Conservation (phyloP, 2,329 filamentous ascomycete genomes). For the Ceratocystiopsis minuta region DNA sequence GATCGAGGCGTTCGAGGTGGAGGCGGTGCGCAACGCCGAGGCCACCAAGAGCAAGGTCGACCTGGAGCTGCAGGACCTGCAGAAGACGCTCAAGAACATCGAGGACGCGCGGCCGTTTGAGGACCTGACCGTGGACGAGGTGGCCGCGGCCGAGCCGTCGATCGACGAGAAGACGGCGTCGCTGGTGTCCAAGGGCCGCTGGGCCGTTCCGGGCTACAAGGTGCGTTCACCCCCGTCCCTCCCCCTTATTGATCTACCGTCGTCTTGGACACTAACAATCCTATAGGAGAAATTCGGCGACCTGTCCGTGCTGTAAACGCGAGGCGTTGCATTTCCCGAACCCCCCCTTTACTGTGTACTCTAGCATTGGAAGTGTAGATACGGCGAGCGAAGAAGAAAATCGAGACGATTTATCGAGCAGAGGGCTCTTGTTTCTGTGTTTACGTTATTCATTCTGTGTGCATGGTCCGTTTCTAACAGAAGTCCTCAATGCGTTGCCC, state of each 20-base stretch:
- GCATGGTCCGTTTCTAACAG: too few relatives aligned
- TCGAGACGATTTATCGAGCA: too few relatives aligned
- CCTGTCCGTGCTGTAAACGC: conserved; percentile 71
- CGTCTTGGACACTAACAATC: conserved; percentile 34
- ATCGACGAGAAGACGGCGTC: conserved; percentile 94
- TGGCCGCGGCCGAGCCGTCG: conserved; percentile 81
- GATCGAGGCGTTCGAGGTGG: conserved; percentile 92
- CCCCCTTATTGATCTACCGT: too few relatives aligned
- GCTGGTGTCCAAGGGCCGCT: conserved; percentile 94
- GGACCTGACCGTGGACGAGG: conserved; percentile 93
- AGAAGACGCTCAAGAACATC: conserved; percentile 93
- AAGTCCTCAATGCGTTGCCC: too few relatives aligned
- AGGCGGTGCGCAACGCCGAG: conserved; percentile 93
- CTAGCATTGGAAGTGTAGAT: conserved; percentile 47
- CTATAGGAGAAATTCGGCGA: conserved; percentile 95
- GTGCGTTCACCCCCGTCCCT: conserved; percentile 32
- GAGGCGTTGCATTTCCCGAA: too few relatives aligned
- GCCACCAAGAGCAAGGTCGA: conserved; percentile 94
- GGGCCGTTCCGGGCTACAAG: conserved; percentile 98
- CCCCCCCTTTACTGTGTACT: conserved; percentile 33
- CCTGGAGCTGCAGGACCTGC: conserved; percentile 79
- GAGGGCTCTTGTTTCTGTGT: too few relatives aligned
- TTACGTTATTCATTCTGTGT: too few relatives aligned
- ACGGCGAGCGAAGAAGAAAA: conserved; percentile 20
- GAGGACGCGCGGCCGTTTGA: conserved; percentile 91